Percentiles rank a stretch among this genome's conserved stretches.
phyloP scores from a whole-genome alignment of 306 rosid genomes.

The Vigna nakashimae region DNA sequence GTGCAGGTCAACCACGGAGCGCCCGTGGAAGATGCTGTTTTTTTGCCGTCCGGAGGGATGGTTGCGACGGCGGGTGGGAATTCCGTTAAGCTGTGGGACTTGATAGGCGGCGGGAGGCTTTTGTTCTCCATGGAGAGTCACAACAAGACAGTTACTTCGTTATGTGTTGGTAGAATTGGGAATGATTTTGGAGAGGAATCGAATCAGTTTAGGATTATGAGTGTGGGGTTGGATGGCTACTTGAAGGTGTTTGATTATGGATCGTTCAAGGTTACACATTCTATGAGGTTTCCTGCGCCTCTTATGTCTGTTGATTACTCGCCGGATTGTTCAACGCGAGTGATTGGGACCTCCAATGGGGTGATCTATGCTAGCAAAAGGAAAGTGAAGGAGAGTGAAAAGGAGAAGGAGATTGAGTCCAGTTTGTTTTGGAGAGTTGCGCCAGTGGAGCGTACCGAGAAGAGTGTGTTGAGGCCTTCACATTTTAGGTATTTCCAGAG shows the following conservation, averaged over 20 bases:
- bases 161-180: slow-evolving; percentile 68
- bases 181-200: slow-evolving; percentile 59
- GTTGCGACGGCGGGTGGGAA: slow-evolving; percentile 88
- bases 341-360: slow-evolving; percentile 87
- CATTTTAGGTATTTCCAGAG: slow-evolving; percentile 74
- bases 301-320: slow-evolving; percentile 76
- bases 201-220: slow-evolving; percentile 69
- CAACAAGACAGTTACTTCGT: slow-evolving; percentile 84
- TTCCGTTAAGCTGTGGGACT: slow-evolving; percentile 88
- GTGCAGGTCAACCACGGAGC: slow-evolving; percentile 72
- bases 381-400: slow-evolving; percentile 57
- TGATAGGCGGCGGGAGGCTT: slow-evolving; percentile 87
- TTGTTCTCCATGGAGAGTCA: slow-evolving; percentile 86
- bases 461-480: slow-evolving; percentile 61
- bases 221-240: slow-evolving; percentile 94
- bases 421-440: slow-evolving; percentile 52
- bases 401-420: slow-evolving; percentile 39
- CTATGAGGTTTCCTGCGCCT: slow-evolving; percentile 93
- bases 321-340: slow-evolving; percentile 64
- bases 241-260: slow-evolving; percentile 91
- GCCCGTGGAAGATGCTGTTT: slow-evolving; percentile 83
- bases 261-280: slow-evolving; percentile 74
- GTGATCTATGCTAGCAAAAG: slow-evolving; percentile 73
- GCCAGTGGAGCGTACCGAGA: slow-evolving; percentile 47
- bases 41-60: slow-evolving; percentile 77